Evolutionary conservation across 495 filamentous ascomycete genomes (phyloP).

Genomic region (Collariella sp.): DNA sequence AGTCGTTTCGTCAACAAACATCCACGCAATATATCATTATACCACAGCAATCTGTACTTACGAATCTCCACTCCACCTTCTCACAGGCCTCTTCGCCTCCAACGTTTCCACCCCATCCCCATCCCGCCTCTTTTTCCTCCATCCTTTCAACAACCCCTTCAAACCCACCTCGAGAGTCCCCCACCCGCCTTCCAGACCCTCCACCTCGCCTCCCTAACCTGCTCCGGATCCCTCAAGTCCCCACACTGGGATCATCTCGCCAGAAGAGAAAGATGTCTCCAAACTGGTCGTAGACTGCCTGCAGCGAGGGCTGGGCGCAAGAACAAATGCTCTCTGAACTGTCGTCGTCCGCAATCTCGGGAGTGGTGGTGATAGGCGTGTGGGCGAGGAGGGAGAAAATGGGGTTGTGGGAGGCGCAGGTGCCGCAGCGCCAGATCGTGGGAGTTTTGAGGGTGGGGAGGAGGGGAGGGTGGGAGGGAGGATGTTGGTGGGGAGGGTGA

Average conservation of each 20-base stretch:
- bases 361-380: neutral
- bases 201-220: slow-evolving; percentile 23
- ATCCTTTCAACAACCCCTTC: slow-evolving; percentile 1
- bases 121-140: neutral
- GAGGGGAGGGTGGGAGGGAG: neutral
- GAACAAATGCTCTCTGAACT: neutral
- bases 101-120: slow-evolving; percentile 16
- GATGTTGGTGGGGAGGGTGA: neutral
- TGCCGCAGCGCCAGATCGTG: slow-evolving; percentile 24
- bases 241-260: slow-evolving; percentile 24
- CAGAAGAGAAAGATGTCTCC: slow-evolving; percentile 26
- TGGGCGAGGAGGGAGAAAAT: slow-evolving; percentile 13
- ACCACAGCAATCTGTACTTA: slow-evolving; percentile 8
- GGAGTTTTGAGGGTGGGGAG: slow-evolving; percentile 10
- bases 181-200: slow-evolving; percentile 22
- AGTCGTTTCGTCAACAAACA: no score
- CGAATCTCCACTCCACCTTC: slow-evolving; percentile 13
- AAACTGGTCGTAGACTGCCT: slow-evolving; percentile 30
- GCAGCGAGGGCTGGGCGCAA: slow-evolving; percentile 19
- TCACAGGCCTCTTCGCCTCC: slow-evolving; percentile 10
- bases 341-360: neutral
- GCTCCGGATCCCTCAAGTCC: slow-evolving; percentile 20
- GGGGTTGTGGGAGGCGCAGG: slow-evolving; percentile 9
- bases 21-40: no score
- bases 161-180: slow-evolving; percentile 9